Evolutionary conservation across 2,329 filamentous ascomycete genomes (phyloP), one percentile per base, ranked within the genome.

Genomic region (Colletotrichum viniferum): DNA sequence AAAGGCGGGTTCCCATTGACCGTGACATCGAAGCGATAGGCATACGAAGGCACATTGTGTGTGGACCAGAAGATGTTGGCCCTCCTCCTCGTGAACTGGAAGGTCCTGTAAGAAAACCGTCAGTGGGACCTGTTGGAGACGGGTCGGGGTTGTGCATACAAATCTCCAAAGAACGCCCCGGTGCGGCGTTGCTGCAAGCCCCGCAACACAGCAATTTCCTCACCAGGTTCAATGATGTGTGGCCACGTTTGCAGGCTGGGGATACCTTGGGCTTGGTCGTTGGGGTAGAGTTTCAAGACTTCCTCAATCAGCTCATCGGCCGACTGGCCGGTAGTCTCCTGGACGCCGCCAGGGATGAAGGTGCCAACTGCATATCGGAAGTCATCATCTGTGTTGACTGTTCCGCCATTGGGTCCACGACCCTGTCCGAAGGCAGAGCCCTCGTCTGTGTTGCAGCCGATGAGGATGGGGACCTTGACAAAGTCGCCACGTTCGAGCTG

Each of bases 361-460:
- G 32, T 77, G 52, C 56, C 30, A 24, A 78, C 65, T n/a, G 77
- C 72, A 36, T 67, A 73, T 13, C 66, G 67, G 74, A 83, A 78
- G 10, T 83, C 81, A 1, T 78, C 79, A 26, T 84, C 81, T 0
- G 79, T 81, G 56, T 83, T 77, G 26, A 83, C 75, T 6, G 74
- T 77, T 4, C 77, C 77, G 18, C 65, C 52, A 21, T 55, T 65
- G 26, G 74, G 74, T 2, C 75, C 79, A 55, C 38, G 79, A 43
- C 73, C 81, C 12, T 56, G 58, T 12, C 78, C 79, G 58, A 81
- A 81, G 3, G 78, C 74, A 3, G 78, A 66, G 13, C 82, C 82
- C 71, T 83, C 82, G 43, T 84, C 82, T 4, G 78, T 77, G 71
- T 85, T 86, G 12, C 81, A 77, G 7, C 85, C 85, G 32, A 83